Base-by-base conservation (phyloP, 176 grass and related monocot genomes). In the Canna indica region DNA sequence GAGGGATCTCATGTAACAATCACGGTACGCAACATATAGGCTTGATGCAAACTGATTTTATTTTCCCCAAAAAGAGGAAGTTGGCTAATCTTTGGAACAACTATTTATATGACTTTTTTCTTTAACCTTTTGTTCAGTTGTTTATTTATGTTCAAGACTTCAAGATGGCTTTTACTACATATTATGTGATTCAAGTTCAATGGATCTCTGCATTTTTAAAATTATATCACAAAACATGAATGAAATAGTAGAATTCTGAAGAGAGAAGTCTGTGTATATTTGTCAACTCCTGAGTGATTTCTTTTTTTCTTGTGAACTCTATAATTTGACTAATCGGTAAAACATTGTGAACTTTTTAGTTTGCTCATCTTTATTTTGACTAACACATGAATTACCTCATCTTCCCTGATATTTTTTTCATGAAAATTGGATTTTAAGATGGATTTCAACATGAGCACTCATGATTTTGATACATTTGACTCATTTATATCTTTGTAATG, bases 1-100 rank as follows among this genome's bases (percentile, higher is more conserved):
- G 93, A 97, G 84, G 93, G 93, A 63, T 97, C 93, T 77, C 88
- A 87, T 76, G 83, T 85, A 39, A 87, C 88, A 22, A 54, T 97
- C 78, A 92, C 65, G 88, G 93, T 92, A 86, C 20, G 59, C 47
- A 18, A 10, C 27, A 66, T 39, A 38, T 29, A 41, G 39, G 14
- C 11, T 33, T 16, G 11, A 6, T 18, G 5, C 59, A 33, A 32
- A 12, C 33, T 18, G 28, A 3, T 18, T 5, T 1, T 63, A 63
- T 34, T 32, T 20, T 63, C 59, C 33, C 33, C 15, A 0, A 61
- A 31, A 63, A 18, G 33, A 63, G 33, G 26, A 3, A 33, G 14
- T 54, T 63, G 28, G 15, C 33, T 29, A 34, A 63, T 9, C 26
- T 63, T 63, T 32, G 29, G 15, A 63, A 1, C 5, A 12, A 22